Conservation (phyloP, 2,329 filamentous ascomycete genomes). For the Aspergillus udagawae region DNA sequence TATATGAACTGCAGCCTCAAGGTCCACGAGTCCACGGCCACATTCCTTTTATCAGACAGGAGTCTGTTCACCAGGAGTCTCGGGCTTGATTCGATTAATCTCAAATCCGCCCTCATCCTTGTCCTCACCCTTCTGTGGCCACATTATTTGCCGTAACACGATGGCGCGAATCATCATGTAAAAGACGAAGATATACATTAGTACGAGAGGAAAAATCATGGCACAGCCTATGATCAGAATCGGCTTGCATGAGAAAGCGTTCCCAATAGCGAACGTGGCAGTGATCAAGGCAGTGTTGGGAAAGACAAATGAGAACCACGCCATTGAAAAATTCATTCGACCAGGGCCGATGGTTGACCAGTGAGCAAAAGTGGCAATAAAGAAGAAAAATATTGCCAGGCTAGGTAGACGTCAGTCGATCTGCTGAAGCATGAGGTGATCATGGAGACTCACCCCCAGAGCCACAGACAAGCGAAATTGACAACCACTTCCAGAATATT, state of each 20-base stretch:
- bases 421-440: neutral
- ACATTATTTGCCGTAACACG: slow-evolving; percentile 63
- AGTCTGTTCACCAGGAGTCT: slow-evolving; percentile 12
- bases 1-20: neutral
- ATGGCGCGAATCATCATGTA: slow-evolving; percentile 68
- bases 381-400: slow-evolving; percentile 78
- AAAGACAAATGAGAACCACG: slow-evolving; percentile 80
- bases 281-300: slow-evolving; percentile 72
- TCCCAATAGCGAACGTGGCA: slow-evolving; percentile 67
- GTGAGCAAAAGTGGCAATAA: slow-evolving; percentile 72
- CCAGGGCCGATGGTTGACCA: slow-evolving; percentile 61
- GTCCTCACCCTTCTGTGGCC: slow-evolving; percentile 69
- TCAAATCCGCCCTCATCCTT: slow-evolving; percentile 58
- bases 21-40: neutral
- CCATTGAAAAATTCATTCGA: slow-evolving; percentile 74
- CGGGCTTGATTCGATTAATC: slow-evolving; percentile 27
- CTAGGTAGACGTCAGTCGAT: slow-evolving; percentile 29
- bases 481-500: slow-evolving; percentile 53
- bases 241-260: slow-evolving; percentile 55
- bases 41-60: slow-evolving; percentile 11
- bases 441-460: slow-evolving; percentile 59
- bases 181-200: slow-evolving; percentile 67
- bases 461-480: slow-evolving; percentile 68
- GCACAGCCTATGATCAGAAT: slow-evolving; percentile 66
- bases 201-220: slow-evolving; percentile 61